phyloP scores from a whole-genome alignment of 768 basidiomycete species.

The Vararia minispora region DNA sequence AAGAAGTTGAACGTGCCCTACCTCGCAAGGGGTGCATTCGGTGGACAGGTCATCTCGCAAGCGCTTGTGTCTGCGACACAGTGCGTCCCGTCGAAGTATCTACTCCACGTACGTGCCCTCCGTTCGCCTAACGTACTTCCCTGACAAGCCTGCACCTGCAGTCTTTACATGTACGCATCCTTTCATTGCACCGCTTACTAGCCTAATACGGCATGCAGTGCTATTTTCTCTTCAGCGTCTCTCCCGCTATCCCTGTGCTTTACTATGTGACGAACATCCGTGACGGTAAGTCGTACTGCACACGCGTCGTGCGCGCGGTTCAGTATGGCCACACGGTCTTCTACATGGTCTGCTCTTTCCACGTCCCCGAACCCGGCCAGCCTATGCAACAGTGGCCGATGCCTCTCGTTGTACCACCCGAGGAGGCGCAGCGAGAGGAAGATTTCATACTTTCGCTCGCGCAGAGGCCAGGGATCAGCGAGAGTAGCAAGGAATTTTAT shows the following conservation, averaged over 20 bases:
- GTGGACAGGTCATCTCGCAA: constrained; percentile 85
- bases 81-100: constrained; percentile 52
- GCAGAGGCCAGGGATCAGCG: constrained; percentile 23
- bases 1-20: constrained; percentile 58
- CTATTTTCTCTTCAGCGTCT: constrained; percentile 72
- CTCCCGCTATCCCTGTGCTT: constrained; percentile 60
- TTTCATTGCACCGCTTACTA: neutral
- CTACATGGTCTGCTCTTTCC: constrained; percentile 74
- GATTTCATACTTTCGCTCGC: constrained; percentile 21
- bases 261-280: constrained; percentile 72
- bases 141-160: no score
- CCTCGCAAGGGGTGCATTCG: constrained; percentile 65
- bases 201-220: constrained; percentile 35
- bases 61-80: constrained; percentile 75
- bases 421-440: constrained; percentile 26
- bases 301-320: constrained; percentile 34
- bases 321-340: constrained; percentile 43
- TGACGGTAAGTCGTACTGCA: constrained; percentile 64
- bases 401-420: constrained; percentile 46
- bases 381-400: constrained; percentile 57
- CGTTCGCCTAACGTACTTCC: neutral
- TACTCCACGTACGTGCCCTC: constrained; percentile 53
- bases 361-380: constrained; percentile 68
- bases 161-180: constrained; percentile 57
- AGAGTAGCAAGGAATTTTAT: constrained; percentile 22